Evolutionary conservation across 2,329 filamentous ascomycete species (phyloP).

Genomic region (Lasiodiplodia sp.): DNA sequence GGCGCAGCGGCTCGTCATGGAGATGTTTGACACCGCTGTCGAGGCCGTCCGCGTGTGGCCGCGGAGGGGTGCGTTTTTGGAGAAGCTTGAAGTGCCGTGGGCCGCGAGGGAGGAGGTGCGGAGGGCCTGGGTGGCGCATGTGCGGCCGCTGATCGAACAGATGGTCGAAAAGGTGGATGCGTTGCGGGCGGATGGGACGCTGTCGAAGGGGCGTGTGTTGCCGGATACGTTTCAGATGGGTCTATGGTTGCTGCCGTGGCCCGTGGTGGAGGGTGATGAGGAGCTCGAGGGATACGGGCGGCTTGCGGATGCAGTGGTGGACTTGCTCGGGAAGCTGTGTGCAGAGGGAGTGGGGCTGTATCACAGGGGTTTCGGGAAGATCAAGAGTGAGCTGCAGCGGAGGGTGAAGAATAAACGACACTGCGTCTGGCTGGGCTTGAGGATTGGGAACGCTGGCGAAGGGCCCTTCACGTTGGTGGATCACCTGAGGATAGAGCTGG

Average conservation of each 20-base stretch:
- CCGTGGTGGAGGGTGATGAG: neutral
- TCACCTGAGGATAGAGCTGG: neutral
- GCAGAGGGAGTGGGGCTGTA: neutral
- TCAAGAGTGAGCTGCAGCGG: neutral
- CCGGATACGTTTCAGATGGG: neutral
- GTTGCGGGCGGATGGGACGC: neutral
- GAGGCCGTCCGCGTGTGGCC: no score
- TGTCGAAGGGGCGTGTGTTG: neutral
- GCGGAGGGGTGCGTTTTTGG: no score
- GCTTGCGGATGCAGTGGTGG: neutral
- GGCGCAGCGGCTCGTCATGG: no score
- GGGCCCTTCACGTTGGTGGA: neutral
- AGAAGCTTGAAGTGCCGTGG: neutral
- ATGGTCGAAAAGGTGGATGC: neutral
- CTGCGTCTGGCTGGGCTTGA: neutral
- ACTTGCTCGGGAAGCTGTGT: neutral
- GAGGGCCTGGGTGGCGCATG: neutral
- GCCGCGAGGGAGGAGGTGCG: neutral
- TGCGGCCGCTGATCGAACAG: neutral
- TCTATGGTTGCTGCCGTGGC: conserved; percentile 1
- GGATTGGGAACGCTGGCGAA: neutral
- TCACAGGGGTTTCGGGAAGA: neutral
- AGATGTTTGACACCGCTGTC: no score
- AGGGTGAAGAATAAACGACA: neutral
- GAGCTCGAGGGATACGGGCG: neutral